These are phyloP conservation scores for Diversispora eburnea DNA, from an alignment of 192 early-diverging fungal genomes.

Conservation along the genomic window DNA sequence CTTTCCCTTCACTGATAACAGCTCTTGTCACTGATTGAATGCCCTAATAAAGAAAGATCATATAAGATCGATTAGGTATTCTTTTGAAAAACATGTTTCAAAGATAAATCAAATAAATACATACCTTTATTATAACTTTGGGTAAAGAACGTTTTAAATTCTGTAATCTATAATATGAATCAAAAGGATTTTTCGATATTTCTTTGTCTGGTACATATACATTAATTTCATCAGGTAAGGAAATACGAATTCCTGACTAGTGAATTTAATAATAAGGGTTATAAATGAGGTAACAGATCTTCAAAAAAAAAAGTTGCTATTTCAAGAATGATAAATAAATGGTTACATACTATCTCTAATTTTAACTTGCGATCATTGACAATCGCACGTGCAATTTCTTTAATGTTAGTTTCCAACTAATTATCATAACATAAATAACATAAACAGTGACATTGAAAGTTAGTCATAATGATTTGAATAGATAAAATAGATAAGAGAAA, in stretches of 20 bases:
- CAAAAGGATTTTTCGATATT: not conserved
- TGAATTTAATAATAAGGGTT: not conserved
- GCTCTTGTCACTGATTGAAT: constrained; percentile 78
- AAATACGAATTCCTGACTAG: constrained; percentile 6
- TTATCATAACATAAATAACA: not conserved
- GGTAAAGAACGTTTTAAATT: constrained; percentile 80
- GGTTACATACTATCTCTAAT: constrained; percentile 56
- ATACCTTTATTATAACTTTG: constrained; percentile 78
- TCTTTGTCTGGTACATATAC: constrained; percentile 64
- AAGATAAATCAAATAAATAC: not conserved
- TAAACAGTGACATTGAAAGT: not conserved
- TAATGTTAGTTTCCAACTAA: constrained; percentile 80
- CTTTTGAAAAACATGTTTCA: not conserved
- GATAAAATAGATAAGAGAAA: not conserved
- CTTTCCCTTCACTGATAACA: constrained; percentile 70
- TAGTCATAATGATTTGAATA: not conserved
- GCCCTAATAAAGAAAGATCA: constrained; percentile 48
- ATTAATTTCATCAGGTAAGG: constrained; percentile 50
- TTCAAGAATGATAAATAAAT: no score
- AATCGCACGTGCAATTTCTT: constrained; percentile 77
- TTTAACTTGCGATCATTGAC: constrained; percentile 82
- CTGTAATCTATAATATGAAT: constrained; percentile 71
- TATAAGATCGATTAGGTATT: not conserved
- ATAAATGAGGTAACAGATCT: not conserved
- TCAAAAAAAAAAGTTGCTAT: no score